These are phyloP conservation scores for Cymodocea nodosa DNA, from an alignment of 116 monocot genomes.

Conservation along the genomic window DNA sequence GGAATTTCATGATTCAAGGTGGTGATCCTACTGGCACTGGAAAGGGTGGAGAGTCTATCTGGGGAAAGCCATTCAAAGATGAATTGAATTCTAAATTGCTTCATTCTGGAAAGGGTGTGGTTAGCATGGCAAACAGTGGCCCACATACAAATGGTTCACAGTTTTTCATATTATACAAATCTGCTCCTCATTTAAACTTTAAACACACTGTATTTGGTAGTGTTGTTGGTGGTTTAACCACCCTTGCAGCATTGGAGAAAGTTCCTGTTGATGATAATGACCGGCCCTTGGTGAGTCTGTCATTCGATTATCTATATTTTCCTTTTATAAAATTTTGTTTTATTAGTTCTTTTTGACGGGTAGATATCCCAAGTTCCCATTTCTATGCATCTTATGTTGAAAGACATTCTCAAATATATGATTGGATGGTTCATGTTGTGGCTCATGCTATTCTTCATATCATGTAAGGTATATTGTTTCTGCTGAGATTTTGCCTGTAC, in stretches of 20 bases:
- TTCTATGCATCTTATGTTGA: too few species aligned
- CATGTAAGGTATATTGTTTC: too few species aligned
- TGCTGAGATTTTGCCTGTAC: too few species aligned
- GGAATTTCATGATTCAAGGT: slow-evolving; percentile 97
- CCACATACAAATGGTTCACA: slow-evolving; percentile 96
- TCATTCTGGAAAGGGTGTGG: slow-evolving; percentile 83
- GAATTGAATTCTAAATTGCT: slow-evolving; percentile 87
- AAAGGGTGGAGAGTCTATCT: slow-evolving; percentile 84
- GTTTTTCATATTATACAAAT: slow-evolving; percentile 94
- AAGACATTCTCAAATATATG: too few species aligned
- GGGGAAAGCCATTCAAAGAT: slow-evolving; percentile 98
- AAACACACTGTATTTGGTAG: slow-evolving; percentile 94
- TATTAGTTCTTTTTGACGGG: background rate
- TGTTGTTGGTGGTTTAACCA: slow-evolving; percentile 84
- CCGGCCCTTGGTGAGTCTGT: slow-evolving; percentile 64
- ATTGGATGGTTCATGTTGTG: too few species aligned
- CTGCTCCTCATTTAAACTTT: slow-evolving; percentile 80
- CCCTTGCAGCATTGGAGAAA: slow-evolving; percentile 90
- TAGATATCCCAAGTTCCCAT: background rate
- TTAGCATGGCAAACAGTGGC: slow-evolving; percentile 98
- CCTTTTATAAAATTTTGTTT: background rate
- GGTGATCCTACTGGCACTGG: slow-evolving; percentile 95
- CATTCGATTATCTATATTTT: background rate
- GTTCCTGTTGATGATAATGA: slow-evolving; percentile 93
- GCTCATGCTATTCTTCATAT: too few species aligned